Evolutionary conservation across 805 yeast species (phyloP).

Genomic region (Scheffersomyces amazonensis): DNA sequence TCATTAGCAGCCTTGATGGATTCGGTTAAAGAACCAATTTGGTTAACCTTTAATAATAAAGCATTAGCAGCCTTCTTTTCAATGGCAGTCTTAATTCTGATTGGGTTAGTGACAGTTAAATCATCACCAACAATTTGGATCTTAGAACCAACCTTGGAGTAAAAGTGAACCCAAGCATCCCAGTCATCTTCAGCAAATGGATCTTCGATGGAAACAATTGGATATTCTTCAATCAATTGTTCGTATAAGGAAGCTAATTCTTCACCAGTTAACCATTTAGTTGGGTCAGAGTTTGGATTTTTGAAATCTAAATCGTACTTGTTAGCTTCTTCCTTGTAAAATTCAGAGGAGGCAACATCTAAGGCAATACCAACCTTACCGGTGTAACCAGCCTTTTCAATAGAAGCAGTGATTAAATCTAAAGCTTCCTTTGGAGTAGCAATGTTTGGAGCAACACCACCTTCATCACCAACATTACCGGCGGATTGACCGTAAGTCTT

Average conservation of each 20-base stretch:
- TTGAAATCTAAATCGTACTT: slow-evolving; percentile 98
- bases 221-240: slow-evolving; percentile 81
- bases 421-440: slow-evolving; percentile 95
- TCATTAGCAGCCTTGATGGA: slow-evolving; percentile 96
- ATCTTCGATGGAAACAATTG: slow-evolving; percentile 97
- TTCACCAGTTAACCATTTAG: slow-evolving; percentile 88
- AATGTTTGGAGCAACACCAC: slow-evolving; percentile 99
- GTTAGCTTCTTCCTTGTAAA: slow-evolving; percentile 79
- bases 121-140: slow-evolving; percentile 97
- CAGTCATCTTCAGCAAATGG: slow-evolving; percentile 99
- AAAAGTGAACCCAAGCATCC: slow-evolving; percentile 96
- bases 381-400: slow-evolving; percentile 91
- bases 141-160: slow-evolving; percentile 57
- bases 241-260: slow-evolving; percentile 84
- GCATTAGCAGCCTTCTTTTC: slow-evolving; percentile 95
- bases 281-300: slow-evolving; percentile 87
- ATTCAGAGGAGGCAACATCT: slow-evolving; percentile 97
- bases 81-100: slow-evolving; percentile 91
- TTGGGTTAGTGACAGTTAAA: slow-evolving; percentile 97
- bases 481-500: slow-evolving; percentile 96
- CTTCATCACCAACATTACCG: slow-evolving; percentile 99
- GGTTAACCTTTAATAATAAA: slow-evolving; percentile 96
- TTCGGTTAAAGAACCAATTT: slow-evolving; percentile 95
- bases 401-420: slow-evolving; percentile 87
- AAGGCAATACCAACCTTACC: slow-evolving; percentile 90